Percentiles rank a stretch among this genome's conserved stretches.
These are phyloP conservation scores for Fusarium hainanense DNA, from an alignment of 2,329 filamentous ascomycete species.

Conservation along the genomic window DNA sequence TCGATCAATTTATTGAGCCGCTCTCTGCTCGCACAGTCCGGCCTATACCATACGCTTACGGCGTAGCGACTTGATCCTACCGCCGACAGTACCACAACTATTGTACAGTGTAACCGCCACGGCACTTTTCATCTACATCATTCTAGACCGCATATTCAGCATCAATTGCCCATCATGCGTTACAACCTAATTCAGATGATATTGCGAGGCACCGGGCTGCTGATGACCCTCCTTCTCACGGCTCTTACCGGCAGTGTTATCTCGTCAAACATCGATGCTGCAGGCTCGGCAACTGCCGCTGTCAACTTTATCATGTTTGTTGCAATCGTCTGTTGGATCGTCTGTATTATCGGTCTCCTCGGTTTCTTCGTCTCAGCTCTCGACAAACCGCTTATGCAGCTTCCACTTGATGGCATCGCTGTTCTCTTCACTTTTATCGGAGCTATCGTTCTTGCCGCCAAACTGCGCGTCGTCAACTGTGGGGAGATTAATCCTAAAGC, in stretches of 20 bases:
- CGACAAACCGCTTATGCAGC: slow-evolving; percentile 62
- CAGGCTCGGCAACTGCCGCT: slow-evolving; percentile 57
- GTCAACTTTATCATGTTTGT: slow-evolving; percentile 78
- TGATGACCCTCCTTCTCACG: slow-evolving; percentile 65
- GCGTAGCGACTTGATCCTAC: not conserved
- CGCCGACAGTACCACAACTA: slow-evolving; percentile 4
- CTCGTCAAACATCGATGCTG: slow-evolving; percentile 59
- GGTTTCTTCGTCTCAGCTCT: slow-evolving; percentile 65
- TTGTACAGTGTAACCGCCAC: not conserved
- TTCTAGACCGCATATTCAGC: slow-evolving; percentile 12
- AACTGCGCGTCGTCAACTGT: slow-evolving; percentile 77
- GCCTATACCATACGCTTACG: not conserved
- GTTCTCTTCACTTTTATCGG: slow-evolving; percentile 77
- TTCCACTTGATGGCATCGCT: slow-evolving; percentile 68
- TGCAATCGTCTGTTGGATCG: slow-evolving; percentile 72
- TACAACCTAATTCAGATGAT: slow-evolving; percentile 56
- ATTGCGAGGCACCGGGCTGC: slow-evolving; percentile 61
- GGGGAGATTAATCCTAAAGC: slow-evolving; percentile 56
- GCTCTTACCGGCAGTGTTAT: slow-evolving; percentile 70
- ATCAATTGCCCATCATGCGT: slow-evolving; percentile 45
- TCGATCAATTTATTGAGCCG: not conserved
- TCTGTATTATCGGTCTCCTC: slow-evolving; percentile 70
- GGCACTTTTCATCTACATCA: not conserved
- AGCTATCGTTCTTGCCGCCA: slow-evolving; percentile 76
- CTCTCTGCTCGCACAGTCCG: not conserved